These are phyloP conservation scores for Penicillium mononematosum DNA, from an alignment of 495 filamentous ascomycete species.

Conservation along the genomic window DNA sequence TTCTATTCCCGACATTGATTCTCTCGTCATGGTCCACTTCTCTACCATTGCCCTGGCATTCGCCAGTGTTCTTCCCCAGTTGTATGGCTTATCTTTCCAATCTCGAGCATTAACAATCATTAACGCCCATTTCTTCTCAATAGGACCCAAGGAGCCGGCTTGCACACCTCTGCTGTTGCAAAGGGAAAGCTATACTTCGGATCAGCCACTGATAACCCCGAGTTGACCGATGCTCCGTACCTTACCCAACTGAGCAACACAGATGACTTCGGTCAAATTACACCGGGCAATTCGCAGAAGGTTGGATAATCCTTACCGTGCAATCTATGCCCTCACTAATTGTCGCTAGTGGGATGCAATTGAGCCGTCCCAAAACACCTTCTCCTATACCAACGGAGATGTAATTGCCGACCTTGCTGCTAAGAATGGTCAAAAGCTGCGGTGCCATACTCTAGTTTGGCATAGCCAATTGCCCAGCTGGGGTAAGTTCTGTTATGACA, in stretches of 20 bases:
- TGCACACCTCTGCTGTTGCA: constrained; percentile 53
- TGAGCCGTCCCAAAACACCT: constrained; percentile 48
- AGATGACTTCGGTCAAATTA: constrained; percentile 58
- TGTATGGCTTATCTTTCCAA: constrained; percentile 15
- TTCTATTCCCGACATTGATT: background rate
- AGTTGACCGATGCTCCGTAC: constrained; percentile 53
- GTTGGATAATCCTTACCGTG: constrained; percentile 3
- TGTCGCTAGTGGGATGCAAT: constrained; percentile 47
- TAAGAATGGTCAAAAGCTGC: constrained; percentile 52
- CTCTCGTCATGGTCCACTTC: constrained; percentile 27
- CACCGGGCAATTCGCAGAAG: constrained; percentile 60
- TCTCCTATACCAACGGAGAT: constrained; percentile 52
- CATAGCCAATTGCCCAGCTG: constrained; percentile 59
- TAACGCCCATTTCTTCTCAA: background rate
- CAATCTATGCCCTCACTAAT: background rate
- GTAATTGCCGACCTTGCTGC: constrained; percentile 50
- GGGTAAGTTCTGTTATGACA: constrained; percentile 32
- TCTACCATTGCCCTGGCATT: constrained; percentile 25
- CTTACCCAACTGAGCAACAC: constrained; percentile 44
- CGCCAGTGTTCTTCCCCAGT: constrained; percentile 25
- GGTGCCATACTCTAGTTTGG: constrained; percentile 65
- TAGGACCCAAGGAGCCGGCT: constrained; percentile 28
- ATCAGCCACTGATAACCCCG: constrained; percentile 55
- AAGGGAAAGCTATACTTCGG: constrained; percentile 59
- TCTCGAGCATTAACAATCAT: background rate